A percentile compares a stretch with the other conserved stretches of the same genome.
phyloP scores from a whole-genome alignment of 768 basidiomycete species.

The Sporobolomyces roseus region DNA sequence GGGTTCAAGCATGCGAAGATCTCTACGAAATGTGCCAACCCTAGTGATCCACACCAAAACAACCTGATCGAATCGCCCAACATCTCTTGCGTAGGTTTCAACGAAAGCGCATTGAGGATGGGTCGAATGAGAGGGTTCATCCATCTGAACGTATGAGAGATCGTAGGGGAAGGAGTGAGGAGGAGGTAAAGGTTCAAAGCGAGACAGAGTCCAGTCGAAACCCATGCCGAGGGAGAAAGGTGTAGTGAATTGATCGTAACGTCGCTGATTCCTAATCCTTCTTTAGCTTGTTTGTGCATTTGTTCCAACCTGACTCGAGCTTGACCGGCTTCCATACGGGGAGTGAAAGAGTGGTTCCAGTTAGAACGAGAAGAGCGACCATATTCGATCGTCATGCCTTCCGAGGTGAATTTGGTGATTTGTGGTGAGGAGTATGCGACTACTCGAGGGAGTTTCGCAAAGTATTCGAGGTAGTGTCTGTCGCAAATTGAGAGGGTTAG shows the following conservation, averaged over 20 bases:
- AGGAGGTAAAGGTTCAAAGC: background rate
- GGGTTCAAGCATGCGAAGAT: constrained; percentile 14
- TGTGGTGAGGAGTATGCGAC: constrained; percentile 2
- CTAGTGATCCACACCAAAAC: background rate
- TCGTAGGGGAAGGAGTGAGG: background rate
- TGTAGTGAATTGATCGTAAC: background rate
- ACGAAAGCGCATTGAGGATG: background rate
- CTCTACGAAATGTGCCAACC: constrained; percentile 4
- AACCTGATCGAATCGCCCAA: background rate
- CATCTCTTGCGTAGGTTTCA: background rate
- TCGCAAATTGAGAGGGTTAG: background rate
- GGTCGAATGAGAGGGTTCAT: background rate
- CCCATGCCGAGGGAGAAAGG: background rate
- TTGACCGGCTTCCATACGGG: constrained; percentile 11
- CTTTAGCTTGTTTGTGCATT: constrained; percentile 16
- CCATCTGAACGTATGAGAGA: constrained; percentile 8
- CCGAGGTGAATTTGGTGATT: background rate
- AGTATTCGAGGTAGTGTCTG: constrained; percentile 22
- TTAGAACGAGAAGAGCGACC: background rate
- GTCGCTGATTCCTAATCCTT: constrained; percentile 17
- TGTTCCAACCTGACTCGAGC: constrained; percentile 5
- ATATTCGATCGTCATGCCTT: constrained; percentile 6
- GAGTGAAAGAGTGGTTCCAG: constrained; percentile 9
- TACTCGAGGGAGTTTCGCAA: background rate
- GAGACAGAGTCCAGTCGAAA: background rate